phyloP scores from a whole-genome alignment of 2,329 filamentous ascomycete species.

The Colletotrichum ledebouriae region DNA sequence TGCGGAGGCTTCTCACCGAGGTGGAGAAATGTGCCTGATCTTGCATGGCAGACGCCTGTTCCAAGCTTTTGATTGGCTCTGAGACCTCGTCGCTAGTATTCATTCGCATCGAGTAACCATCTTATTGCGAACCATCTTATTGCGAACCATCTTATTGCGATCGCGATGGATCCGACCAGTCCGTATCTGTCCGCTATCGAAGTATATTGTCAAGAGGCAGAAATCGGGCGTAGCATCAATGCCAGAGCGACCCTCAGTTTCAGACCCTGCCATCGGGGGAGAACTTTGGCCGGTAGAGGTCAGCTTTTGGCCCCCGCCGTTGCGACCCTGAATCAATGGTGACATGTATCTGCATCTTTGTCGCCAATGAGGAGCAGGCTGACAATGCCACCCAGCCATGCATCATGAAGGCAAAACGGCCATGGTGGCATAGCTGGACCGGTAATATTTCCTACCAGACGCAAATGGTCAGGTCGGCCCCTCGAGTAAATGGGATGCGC shows the following conservation, averaged over 20 bases:
- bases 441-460: not conserved
- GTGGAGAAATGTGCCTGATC: conserved; percentile 41
- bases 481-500: conserved; percentile 11
- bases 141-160: not conserved
- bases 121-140: no score
- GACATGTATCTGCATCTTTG: not conserved
- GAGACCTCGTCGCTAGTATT: not conserved
- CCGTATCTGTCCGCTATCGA: not conserved
- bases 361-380: not conserved
- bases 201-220: not conserved
- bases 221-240: not conserved
- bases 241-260: conserved; percentile 29
- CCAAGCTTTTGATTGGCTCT: conserved; percentile 9
- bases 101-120: conserved; percentile 5
- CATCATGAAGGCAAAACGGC: conserved; percentile 1
- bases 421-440: not conserved
- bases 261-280: conserved; percentile 34
- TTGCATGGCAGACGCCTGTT: conserved; percentile 27
- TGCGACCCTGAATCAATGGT: conserved; percentile 9
- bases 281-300: not conserved
- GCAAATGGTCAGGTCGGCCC: conserved; percentile 12
- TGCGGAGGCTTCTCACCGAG: conserved; percentile 29
- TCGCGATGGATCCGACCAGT: conserved; percentile 19
- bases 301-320: not conserved
- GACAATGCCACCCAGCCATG: conserved; percentile 4